Conservation (phyloP, 179 eudicot species). For the Beta lomatogona region DNA sequence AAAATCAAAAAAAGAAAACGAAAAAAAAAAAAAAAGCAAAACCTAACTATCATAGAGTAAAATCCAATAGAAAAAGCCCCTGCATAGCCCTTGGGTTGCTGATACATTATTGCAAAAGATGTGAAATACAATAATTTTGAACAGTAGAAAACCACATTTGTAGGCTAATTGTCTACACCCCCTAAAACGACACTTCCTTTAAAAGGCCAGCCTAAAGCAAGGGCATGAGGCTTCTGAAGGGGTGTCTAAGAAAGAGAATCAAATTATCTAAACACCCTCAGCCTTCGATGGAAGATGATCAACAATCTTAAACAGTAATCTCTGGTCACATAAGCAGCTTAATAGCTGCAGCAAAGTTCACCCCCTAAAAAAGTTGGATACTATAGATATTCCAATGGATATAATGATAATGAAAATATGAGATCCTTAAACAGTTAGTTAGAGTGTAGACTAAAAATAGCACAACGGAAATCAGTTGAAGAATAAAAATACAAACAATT, state of each 20-base stretch:
- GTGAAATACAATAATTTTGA: background rate
- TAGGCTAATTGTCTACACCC: background rate
- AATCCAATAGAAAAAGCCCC: background rate
- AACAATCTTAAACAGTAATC: background rate
- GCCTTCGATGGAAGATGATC: constrained; percentile 6
- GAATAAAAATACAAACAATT: background rate
- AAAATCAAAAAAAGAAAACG: background rate
- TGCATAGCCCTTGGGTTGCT: background rate
- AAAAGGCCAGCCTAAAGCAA: background rate
- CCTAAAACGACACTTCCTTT: background rate
- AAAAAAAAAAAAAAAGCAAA: background rate
- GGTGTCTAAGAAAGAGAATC: background rate
- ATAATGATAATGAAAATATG: background rate
- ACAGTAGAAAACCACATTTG: background rate
- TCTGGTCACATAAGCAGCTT: background rate
- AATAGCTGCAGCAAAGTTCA: background rate
- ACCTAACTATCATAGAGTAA: background rate
- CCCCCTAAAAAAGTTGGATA: background rate
- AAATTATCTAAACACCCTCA: background rate
- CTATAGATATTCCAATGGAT: background rate
- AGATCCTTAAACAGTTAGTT: background rate
- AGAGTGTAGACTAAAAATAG: background rate
- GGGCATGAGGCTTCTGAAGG: background rate
- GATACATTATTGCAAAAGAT: background rate
- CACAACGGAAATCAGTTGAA: background rate